phyloP scores from a whole-genome alignment of 2,329 filamentous ascomycete species.

The Akanthomyces lecanii region DNA sequence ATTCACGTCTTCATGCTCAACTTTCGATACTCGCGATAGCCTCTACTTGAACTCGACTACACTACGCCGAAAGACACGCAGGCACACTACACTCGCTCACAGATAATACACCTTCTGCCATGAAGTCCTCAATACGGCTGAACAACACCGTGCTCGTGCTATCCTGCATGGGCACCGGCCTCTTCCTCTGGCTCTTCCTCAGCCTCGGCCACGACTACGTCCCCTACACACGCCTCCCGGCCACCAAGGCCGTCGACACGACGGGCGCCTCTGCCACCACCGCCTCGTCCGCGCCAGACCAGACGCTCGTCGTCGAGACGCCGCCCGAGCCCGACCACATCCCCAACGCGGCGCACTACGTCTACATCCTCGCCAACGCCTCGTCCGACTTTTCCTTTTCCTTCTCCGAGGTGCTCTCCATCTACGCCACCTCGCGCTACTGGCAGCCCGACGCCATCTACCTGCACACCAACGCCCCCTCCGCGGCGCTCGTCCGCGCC shows the following conservation, averaged over 20 bases:
- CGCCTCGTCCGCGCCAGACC: neutral
- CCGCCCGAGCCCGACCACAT: constrained; percentile 18
- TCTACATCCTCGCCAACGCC: constrained; percentile 22
- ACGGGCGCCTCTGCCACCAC: neutral
- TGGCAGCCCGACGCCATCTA: constrained; percentile 23
- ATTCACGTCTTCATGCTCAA: neutral
- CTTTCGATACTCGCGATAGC: neutral
- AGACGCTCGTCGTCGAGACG: neutral
- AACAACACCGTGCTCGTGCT: neutral
- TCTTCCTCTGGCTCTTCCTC: constrained; percentile 5
- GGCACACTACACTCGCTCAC: neutral
- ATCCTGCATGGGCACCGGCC: neutral
- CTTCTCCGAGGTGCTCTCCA: constrained; percentile 23
- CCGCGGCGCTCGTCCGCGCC: constrained; percentile 1
- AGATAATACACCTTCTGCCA: neutral
- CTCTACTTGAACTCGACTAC: neutral
- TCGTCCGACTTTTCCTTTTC: constrained; percentile 20
- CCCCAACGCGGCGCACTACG: constrained; percentile 25
- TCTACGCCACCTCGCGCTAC: constrained; percentile 22
- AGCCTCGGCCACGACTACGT: neutral
- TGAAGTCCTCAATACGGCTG: neutral
- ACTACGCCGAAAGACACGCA: too few species aligned
- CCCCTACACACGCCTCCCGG: neutral
- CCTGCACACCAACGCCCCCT: constrained; percentile 24
- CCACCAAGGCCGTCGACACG: neutral